A percentile compares a stretch with the other conserved stretches of the same genome.
phyloP scores from a whole-genome alignment of 1,139 yeast genomes.

The Taphrina betulina region DNA sequence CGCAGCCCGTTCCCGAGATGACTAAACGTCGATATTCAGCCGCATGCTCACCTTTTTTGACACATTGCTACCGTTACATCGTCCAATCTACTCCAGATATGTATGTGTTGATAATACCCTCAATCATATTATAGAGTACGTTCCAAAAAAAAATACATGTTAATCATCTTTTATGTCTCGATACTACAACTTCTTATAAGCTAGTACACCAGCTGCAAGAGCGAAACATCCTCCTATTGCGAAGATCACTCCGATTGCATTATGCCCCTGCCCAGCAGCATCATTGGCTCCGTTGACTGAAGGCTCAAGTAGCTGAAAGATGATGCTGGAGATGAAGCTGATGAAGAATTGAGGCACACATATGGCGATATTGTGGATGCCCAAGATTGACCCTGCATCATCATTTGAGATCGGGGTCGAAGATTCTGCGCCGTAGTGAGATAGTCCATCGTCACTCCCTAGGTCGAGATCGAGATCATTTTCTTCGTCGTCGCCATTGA shows the following conservation, averaged over 20 bases:
- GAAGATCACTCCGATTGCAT: constrained; percentile 18
- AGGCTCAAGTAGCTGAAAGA: constrained; percentile 42
- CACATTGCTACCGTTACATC: too few relatives aligned
- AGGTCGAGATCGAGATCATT: constrained; percentile 4
- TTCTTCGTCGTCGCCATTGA: constrained; percentile 26
- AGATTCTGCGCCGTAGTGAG: constrained; percentile 10
- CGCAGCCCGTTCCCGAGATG: too few relatives aligned
- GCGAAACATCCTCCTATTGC: constrained; percentile 15
- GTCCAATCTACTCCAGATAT: too few relatives aligned
- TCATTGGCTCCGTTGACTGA: neutral
- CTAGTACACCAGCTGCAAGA: constrained; percentile 2
- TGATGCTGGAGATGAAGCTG: constrained; percentile 46
- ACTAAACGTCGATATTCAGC: too few relatives aligned
- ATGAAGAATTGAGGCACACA: constrained; percentile 48
- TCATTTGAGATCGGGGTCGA: constrained; percentile 28
- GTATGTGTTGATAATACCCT: too few relatives aligned
- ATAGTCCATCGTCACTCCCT: neutral
- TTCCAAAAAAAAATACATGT: too few relatives aligned
- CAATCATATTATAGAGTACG: too few relatives aligned
- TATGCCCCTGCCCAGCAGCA: neutral
- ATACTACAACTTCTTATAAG: constrained; percentile 1
- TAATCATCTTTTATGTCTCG: too few relatives aligned
- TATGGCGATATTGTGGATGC: constrained; percentile 48
- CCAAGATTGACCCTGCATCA: constrained; percentile 33
- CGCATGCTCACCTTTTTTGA: too few relatives aligned